Evolutionary conservation across 805 yeast genomes (phyloP), one percentile per base, ranked within the genome.

Genomic region (Metschnikowia peoriensis): DNA sequence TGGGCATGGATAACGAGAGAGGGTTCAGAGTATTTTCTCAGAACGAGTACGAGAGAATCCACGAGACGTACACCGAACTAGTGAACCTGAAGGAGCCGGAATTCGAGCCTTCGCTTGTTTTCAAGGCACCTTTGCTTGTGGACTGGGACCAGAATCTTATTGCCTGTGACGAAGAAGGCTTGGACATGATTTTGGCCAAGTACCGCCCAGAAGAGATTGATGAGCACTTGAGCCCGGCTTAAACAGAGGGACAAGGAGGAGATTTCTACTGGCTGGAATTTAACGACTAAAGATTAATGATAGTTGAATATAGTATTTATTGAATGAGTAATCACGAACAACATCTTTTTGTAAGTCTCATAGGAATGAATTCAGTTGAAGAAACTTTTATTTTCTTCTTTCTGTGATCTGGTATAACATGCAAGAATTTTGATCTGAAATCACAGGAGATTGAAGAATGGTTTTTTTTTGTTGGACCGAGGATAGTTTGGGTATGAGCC

Each of bases 131-230:
- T 0, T 69, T 75, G 58, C 65, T 75, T n/a, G 68, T 74, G 37
- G 79, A 75, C 60, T 75, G 79, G 79, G 79, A 75, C 58, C 78
- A 75, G 59, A 66, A 70, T 56, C 43, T 69, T 47, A 66, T 73
- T 50, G 79, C 78, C 10, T 65, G 63, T 47, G 76, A 73, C 54
- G 75, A 68, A 54, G 51, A 51, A 10, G 68, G 71, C 1, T 62
- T 75, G 51, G 52, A 55, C 15, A 49, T 47, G 27, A 65, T 74
- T 28, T 67, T 73, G 56, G 52, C 59, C 14, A 71, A 70, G 56
- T 73, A 73, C 55, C 44, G 52, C 37, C 53, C 37, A 34, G 52
- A 50, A 16, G 29, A 40, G 28, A 42, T 47, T 28, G 17, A 34
- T 28, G 54, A 48, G 49, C 49, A 52, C 37, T 49, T 58, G 41